Evolutionary conservation across 306 rosid genomes (phyloP), one percentile per base, ranked within the genome.

Genomic region (Prunus salicina): DNA sequence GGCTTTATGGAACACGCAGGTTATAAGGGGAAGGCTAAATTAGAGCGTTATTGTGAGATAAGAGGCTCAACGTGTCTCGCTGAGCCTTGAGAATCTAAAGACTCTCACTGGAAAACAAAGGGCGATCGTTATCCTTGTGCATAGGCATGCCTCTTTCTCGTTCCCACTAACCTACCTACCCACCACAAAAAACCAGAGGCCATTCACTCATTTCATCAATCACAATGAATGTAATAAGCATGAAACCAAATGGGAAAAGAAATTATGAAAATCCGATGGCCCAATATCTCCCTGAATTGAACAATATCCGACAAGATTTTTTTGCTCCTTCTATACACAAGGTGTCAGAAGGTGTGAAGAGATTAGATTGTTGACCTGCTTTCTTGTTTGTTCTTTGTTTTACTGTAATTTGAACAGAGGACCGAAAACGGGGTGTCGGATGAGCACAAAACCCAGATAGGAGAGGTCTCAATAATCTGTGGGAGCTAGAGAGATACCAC

Each of bases 41-140:
- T 38, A 7, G 43, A 38, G 43, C 43, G 43, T 6, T 6, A 0
- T 7, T 38, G 43, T 38, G 43, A 7, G 43, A 38, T 38, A 7
- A 38, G 9, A 38, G 43, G 43, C 43, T 38, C 43, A 38, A 38
- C 43, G 43, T 38, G 8, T 38, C 6, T 32, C 43, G 8, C 9
- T 38, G 38, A 32, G 38, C 58, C 51, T 79, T 41, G 76, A 84
- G 78, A 86, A 82, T 80, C 81, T 80, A 41, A 32, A 38, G 43
- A 38, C 43, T 38, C 38, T 32, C 43, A 38, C 43, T 38, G 43
- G 9, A 38, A 38, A 77, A 87, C 82, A 20, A 49, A 79, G 78
- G 86, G 89, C 81, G 69, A 75, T 60, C 28, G 32, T 75, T 78
- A 67, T 57, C 9, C 65, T 72, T 75, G 34, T 77, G 81, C 87